A percentile compares a stretch with the other conserved stretches of the same genome.
Conservation (phyloP, 2,329 filamentous ascomycete species). For the Diplodia sapinea region DNA sequence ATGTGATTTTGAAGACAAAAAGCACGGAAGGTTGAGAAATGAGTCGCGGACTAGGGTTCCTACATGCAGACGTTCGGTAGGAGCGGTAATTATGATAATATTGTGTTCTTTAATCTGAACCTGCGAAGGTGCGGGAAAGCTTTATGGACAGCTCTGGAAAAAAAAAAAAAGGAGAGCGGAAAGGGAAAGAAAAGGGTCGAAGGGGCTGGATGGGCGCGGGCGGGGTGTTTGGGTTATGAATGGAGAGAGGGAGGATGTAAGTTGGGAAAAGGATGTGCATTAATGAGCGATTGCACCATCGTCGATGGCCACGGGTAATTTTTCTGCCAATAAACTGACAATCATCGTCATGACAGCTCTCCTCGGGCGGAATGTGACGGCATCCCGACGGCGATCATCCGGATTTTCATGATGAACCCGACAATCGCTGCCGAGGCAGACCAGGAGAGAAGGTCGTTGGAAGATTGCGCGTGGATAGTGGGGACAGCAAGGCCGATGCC, state of each 20-base stretch:
- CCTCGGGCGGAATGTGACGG: not conserved
- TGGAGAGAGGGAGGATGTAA: not conserved
- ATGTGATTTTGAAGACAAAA: not conserved
- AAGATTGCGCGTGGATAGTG: slow-evolving; percentile 10
- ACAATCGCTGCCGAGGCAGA: slow-evolving; percentile 2
- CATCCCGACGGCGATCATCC: not conserved
- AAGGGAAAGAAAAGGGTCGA: not conserved
- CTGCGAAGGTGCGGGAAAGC: not conserved
- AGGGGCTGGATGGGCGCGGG: not conserved
- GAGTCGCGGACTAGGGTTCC: not conserved
- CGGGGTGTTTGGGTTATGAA: too few species aligned
- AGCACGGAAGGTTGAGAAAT: not conserved
- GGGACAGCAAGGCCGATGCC: slow-evolving; percentile 6
- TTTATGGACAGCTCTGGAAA: too few species aligned
- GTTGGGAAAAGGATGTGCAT: not conserved
- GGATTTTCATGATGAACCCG: not conserved
- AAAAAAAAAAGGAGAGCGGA: not conserved
- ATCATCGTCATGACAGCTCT: not conserved
- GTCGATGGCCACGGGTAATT: not conserved
- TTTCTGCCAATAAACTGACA: not conserved
- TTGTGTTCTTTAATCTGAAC: not conserved
- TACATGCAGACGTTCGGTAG: not conserved
- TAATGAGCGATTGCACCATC: not conserved
- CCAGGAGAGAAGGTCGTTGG: slow-evolving; percentile 11
- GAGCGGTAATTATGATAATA: not conserved